phyloP scores from a whole-genome alignment of 2,329 filamentous ascomycete species.

The Tolypocladium tundrense region DNA sequence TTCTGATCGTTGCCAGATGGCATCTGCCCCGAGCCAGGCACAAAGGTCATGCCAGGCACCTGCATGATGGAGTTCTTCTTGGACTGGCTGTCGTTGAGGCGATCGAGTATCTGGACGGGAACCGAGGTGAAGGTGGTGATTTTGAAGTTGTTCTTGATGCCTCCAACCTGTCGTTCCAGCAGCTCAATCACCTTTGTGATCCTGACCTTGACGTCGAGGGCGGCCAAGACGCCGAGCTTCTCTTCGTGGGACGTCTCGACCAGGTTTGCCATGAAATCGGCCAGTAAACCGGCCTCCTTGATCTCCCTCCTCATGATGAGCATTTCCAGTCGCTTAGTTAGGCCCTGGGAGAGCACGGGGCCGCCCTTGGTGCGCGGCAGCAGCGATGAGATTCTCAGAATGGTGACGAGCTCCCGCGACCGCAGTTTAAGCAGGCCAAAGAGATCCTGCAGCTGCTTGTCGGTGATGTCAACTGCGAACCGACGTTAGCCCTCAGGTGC shows the following conservation, averaged over 20 bases:
- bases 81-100: conserved; percentile 32
- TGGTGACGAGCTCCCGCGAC: conserved; percentile 75
- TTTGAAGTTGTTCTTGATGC: conserved; percentile 78
- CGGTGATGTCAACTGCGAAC: conserved; percentile 22
- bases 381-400: conserved; percentile 77
- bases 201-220: conserved; percentile 66
- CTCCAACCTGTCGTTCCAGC: conserved; percentile 69
- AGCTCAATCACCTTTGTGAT: conserved; percentile 76
- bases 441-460: conserved; percentile 55
- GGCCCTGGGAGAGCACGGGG: conserved; percentile 65
- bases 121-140: conserved; percentile 69
- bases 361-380: conserved; percentile 58
- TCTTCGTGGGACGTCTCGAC: conserved; percentile 83
- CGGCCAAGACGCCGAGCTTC: conserved; percentile 77
- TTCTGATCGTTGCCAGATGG: conserved; percentile 39
- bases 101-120: conserved; percentile 49
- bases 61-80: conserved; percentile 20
- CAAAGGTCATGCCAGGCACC: conserved; percentile 29
- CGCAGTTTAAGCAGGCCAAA: conserved; percentile 77
- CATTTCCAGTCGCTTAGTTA: conserved; percentile 76
- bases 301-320: conserved; percentile 78
- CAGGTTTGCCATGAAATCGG: conserved; percentile 95
- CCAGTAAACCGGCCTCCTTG: conserved; percentile 71
- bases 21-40: conserved; percentile 21
- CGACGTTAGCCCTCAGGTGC: neutral